Percentiles rank a stretch among this genome's conserved stretches.
Evolutionary conservation across 352 stramenopile species (phyloP).

Genomic region (Elongisporangium undulatum): DNA sequence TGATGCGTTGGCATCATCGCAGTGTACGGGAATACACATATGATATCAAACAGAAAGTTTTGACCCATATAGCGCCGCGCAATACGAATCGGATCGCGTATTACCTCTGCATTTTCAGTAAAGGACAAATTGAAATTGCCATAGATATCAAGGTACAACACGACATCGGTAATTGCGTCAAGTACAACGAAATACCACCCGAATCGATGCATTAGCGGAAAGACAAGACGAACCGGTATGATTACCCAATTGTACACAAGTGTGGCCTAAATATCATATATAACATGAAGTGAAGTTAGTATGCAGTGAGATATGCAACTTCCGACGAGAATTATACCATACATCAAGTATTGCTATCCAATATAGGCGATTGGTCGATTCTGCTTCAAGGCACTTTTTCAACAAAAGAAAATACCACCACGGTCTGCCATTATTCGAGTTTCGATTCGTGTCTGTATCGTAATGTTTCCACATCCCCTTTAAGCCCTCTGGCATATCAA

Average conservation of each 20-base stretch:
- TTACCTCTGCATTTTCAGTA: conserved; percentile 19
- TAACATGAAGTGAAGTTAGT: background rate
- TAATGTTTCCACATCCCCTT: background rate
- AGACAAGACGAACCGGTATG: conserved; percentile 34
- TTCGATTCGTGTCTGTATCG: background rate
- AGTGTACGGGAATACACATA: conserved; percentile 32
- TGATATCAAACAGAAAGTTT: conserved; percentile 24
- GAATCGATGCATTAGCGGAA: conserved; percentile 21
- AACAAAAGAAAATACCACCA: conserved; percentile 13
- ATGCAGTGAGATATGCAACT: too few relatives aligned
- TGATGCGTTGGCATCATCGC: conserved; percentile 7
- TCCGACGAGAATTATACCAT: background rate
- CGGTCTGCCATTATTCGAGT: background rate
- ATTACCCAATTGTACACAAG: conserved; percentile 36
- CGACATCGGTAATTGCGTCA: conserved; percentile 18
- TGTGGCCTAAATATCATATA: conserved; percentile 6
- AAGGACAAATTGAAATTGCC: conserved; percentile 31
- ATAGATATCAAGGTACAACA: conserved; percentile 43
- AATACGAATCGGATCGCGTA: conserved; percentile 19
- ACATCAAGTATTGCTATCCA: conserved; percentile 10
- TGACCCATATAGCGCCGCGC: conserved; percentile 18
- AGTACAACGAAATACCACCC: conserved; percentile 18
- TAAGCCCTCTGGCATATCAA: background rate
- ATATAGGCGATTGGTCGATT: conserved; percentile 3
- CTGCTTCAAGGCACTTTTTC: conserved; percentile 11